Evolutionary conservation across 441 rosid genomes (phyloP).

Genomic region (Brassica hybrid): DNA sequence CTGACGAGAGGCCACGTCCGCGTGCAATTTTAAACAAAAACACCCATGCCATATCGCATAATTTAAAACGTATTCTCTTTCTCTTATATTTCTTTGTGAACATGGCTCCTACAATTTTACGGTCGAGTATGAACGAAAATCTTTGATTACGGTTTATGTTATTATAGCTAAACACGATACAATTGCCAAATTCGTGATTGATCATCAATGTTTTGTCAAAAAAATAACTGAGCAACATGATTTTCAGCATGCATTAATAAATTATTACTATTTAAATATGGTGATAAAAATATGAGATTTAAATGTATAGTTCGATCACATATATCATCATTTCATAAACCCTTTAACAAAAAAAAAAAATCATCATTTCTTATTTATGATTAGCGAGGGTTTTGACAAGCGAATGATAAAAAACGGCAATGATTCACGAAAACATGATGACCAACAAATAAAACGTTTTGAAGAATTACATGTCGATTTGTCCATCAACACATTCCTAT

Average conservation of each 20-base stretch:
- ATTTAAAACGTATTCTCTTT: conserved; percentile 12
- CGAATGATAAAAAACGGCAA: not conserved
- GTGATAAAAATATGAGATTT: not conserved
- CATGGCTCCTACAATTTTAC: not conserved
- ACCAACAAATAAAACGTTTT: not conserved
- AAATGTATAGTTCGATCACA: not conserved
- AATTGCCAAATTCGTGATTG: too few relatives aligned
- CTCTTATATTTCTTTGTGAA: not conserved
- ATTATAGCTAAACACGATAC: too few relatives aligned
- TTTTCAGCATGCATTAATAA: conserved; percentile 2
- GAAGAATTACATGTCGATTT: not conserved
- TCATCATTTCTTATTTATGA: too few relatives aligned
- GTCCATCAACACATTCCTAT: not conserved
- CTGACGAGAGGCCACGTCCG: conserved; percentile 32
- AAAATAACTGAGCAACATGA: not conserved
- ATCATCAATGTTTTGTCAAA: too few relatives aligned
- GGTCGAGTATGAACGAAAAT: too few relatives aligned
- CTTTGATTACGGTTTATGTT: too few relatives aligned
- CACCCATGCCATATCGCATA: conserved; percentile 26
- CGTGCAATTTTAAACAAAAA: conserved; percentile 8
- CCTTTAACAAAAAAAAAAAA: too few relatives aligned
- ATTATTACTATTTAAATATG: not conserved
- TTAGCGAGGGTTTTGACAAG: too few relatives aligned
- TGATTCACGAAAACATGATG: not conserved
- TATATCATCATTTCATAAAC: not conserved